Evolutionary conservation across 768 basidiomycete genomes (phyloP).

Genomic region (Aureoboletus auriporus): DNA sequence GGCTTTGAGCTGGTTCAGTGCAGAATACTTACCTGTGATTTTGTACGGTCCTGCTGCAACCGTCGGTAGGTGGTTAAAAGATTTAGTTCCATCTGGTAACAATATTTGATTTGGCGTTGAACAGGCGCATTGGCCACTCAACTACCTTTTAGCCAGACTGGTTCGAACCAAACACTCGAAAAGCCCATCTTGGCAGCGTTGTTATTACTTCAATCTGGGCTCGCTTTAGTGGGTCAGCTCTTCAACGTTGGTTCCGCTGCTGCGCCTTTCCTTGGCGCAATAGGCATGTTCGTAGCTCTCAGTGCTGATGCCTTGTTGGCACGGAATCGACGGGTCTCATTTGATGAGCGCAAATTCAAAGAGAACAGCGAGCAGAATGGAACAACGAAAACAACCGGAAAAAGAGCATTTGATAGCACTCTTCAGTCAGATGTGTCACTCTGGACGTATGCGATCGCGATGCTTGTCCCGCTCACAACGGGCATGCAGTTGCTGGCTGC

Average conservation of each 20-base stretch:
- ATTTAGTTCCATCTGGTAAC: neutral
- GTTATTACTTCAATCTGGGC: slow-evolving; percentile 53
- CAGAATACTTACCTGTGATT: slow-evolving; percentile 57
- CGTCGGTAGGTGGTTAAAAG: slow-evolving; percentile 47
- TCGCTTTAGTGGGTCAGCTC: slow-evolving; percentile 60
- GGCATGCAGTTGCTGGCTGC: slow-evolving; percentile 56
- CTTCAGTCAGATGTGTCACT: slow-evolving; percentile 43
- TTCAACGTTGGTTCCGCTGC: slow-evolving; percentile 73
- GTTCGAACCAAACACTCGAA: slow-evolving; percentile 43
- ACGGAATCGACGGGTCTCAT: slow-evolving; percentile 17
- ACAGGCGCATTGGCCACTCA: slow-evolving; percentile 65
- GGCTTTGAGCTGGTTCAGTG: slow-evolving; percentile 83
- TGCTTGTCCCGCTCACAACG: slow-evolving; percentile 49
- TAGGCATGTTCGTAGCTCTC: slow-evolving; percentile 56
- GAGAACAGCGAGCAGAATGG: slow-evolving; percentile 5
- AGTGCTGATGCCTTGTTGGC: slow-evolving; percentile 44
- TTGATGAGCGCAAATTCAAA: neutral
- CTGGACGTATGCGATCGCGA: slow-evolving; percentile 60
- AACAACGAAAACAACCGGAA: neutral
- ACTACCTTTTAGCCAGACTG: slow-evolving; percentile 39
- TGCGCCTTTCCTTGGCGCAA: slow-evolving; percentile 60
- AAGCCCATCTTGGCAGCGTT: slow-evolving; percentile 56
- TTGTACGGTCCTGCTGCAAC: slow-evolving; percentile 76
- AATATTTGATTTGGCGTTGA: neutral
- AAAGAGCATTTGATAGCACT: neutral